phyloP scores from a whole-genome alignment of 2,329 filamentous ascomycete genomes.

The Colletotrichum costaricense region DNA sequence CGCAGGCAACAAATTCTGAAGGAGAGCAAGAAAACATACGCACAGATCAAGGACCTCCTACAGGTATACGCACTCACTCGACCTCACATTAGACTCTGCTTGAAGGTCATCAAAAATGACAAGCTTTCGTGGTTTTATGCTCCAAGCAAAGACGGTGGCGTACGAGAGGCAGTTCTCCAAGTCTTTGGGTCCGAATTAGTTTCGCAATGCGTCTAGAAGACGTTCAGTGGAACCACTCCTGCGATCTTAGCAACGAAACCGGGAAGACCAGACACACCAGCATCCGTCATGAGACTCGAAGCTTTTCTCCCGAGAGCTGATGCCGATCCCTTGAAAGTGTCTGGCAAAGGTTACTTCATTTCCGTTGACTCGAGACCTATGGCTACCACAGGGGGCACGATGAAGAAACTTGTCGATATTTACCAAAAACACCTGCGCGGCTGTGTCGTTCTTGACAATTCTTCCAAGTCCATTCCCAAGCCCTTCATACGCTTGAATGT shows the following conservation, averaged over 20 bases:
- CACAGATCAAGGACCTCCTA: constrained; percentile 69
- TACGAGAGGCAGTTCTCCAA: constrained; percentile 71
- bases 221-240: constrained; percentile 17
- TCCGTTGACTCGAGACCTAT: constrained; percentile 78
- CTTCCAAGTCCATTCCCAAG: constrained; percentile 51
- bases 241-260: background rate
- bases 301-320: constrained; percentile 67
- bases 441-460: constrained; percentile 39
- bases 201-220: constrained; percentile 62
- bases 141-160: constrained; percentile 59
- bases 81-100: constrained; percentile 68
- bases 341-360: constrained; percentile 66
- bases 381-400: constrained; percentile 62
- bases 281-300: constrained; percentile 55
- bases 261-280: constrained; percentile 10
- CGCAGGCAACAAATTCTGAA: constrained; percentile 69
- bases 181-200: constrained; percentile 69
- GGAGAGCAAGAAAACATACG: constrained; percentile 65
- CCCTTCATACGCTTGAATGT: constrained; percentile 75
- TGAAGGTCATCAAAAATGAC: constrained; percentile 67
- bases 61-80: constrained; percentile 75
- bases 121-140: constrained; percentile 72
- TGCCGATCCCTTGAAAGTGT: constrained; percentile 55
- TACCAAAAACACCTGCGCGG: constrained; percentile 63
- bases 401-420: constrained; percentile 67